phyloP scores from a whole-genome alignment of 352 stramenopile genomes.

The Globisporangium echinulatum region DNA sequence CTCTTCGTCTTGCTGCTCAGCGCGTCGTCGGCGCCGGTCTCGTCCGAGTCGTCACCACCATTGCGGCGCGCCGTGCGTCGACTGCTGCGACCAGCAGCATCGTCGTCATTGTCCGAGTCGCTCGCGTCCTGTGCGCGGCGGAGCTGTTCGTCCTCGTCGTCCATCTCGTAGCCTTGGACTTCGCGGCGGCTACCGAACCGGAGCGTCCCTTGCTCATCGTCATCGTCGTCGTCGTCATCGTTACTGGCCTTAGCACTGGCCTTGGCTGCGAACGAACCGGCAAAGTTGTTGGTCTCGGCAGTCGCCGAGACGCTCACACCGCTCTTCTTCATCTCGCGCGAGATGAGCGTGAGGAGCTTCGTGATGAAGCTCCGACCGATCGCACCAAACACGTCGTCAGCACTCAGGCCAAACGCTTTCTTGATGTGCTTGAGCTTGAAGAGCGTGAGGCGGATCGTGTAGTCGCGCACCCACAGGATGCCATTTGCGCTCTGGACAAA shows the following conservation, averaged over 20 bases:
- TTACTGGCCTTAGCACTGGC: slow-evolving; percentile 36
- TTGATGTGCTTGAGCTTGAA: slow-evolving; percentile 93
- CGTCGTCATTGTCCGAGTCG: slow-evolving; percentile 46
- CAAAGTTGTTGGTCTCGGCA: slow-evolving; percentile 34
- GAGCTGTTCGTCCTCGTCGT: slow-evolving; percentile 92
- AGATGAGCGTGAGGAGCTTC: slow-evolving; percentile 93
- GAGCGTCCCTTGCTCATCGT: slow-evolving; percentile 85
- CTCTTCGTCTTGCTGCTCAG: slow-evolving; percentile 4
- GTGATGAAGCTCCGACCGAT: slow-evolving; percentile 88
- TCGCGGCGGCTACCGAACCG: slow-evolving; percentile 75
- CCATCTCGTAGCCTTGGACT: slow-evolving; percentile 87
- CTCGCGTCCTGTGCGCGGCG: slow-evolving; percentile 56
- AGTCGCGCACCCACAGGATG: slow-evolving; percentile 94
- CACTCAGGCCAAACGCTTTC: slow-evolving; percentile 91
- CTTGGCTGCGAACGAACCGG: slow-evolving; percentile 16
- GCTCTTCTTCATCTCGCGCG: slow-evolving; percentile 91
- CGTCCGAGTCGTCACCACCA: slow-evolving; percentile 22
- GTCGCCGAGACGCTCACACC: slow-evolving; percentile 50
- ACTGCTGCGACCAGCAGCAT: not conserved
- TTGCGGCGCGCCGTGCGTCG: too few relatives aligned
- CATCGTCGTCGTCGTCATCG: slow-evolving; percentile 82
- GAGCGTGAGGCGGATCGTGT: slow-evolving; percentile 94
- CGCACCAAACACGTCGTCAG: slow-evolving; percentile 90
- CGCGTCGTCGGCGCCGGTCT: slow-evolving; percentile 21
- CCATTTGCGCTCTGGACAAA: slow-evolving; percentile 87